phyloP scores from a whole-genome alignment of 108 stramenopile genomes.

The Schizochytrium sp. region DNA sequence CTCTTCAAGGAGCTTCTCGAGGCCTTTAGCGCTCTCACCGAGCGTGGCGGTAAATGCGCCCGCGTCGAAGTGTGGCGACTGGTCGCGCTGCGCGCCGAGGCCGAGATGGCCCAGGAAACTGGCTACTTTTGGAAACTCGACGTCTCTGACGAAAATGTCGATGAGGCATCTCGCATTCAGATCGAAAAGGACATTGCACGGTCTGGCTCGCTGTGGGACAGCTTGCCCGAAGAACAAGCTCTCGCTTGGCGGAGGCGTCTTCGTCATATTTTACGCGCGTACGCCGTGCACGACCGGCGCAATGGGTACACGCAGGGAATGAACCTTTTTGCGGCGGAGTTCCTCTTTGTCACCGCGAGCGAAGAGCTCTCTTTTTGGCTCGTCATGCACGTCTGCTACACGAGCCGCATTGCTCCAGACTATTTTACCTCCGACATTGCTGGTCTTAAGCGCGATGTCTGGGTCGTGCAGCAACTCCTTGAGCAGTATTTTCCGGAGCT shows the following conservation, averaged over 20 bases:
- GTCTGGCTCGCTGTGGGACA: background rate
- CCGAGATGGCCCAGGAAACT: background rate
- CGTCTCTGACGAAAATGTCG: background rate
- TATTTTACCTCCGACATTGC: background rate
- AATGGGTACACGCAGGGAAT: slow-evolving; percentile 10
- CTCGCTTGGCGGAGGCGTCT: background rate
- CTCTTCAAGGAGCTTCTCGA: slow-evolving; percentile 8
- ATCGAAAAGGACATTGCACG: background rate
- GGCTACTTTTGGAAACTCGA: background rate
- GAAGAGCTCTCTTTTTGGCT: background rate
- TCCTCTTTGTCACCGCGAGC: background rate
- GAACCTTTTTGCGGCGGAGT: slow-evolving; percentile 9
- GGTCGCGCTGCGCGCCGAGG: background rate
- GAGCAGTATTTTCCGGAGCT: background rate
- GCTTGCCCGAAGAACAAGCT: background rate
- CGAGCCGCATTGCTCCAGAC: background rate
- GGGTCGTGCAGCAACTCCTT: background rate
- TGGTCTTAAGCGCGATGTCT: background rate
- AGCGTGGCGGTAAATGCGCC: background rate
- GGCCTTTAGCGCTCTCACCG: background rate
- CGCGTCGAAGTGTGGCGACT: background rate
- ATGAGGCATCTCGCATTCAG: background rate
- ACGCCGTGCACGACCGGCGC: background rate
- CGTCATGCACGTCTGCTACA: background rate
- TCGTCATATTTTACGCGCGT: background rate